Base-by-base conservation (phyloP, 2,329 filamentous ascomycete species). In the Arthroderma sp. region DNA sequence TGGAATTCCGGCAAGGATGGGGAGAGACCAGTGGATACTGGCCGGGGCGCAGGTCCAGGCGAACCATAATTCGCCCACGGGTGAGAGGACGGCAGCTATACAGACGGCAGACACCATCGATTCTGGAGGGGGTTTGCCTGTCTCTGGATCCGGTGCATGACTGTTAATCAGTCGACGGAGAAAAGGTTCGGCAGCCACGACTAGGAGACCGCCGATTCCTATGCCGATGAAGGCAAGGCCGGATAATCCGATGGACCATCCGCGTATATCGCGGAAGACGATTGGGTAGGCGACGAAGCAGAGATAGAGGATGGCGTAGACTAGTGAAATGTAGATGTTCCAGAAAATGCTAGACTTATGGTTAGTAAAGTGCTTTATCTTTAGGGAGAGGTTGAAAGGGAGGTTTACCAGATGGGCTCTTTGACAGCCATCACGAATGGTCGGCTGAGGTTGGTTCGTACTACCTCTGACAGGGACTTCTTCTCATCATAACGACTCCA, bases 281-380 rank as follows among this genome's bases (percentile, higher is more conserved):
- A 93, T 82, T 0, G 87, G 87, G 60, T 93, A 93, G 8, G 85
- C 86, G 10, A 93, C 82, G 66, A 94, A 94, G 64, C 86, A 93
- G 30, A 94, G 77, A 57, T 91, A 91, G 1, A 95, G 70, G 36
- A 94, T 86, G 11, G 80, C 84, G 60, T 94, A 94, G 32, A 94
- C 77, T 34, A 94, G 68, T 0, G 83, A 75, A 50, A 83, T 76
- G 53, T 82, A 83, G 31, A 79, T 60, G 55, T 82, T 75, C 78
- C 78, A 89, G 58, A 79, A 80, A 29, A 88, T 83, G 67, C 80
- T 82, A 46, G 15, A 45, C 22, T n/a, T 37, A 29, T 3, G 28
- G 9, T 22, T 22, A 30, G 31, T 42, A 11, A 45, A 40, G 36
- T 28, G 37, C 5, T 29, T 5, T 3, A 15, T 6, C 1, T 22